A percentile compares a stretch with the other conserved stretches of the same genome.
phyloP scores from a whole-genome alignment of 345 rosid genomes.

The Eucalyptus pumila region DNA sequence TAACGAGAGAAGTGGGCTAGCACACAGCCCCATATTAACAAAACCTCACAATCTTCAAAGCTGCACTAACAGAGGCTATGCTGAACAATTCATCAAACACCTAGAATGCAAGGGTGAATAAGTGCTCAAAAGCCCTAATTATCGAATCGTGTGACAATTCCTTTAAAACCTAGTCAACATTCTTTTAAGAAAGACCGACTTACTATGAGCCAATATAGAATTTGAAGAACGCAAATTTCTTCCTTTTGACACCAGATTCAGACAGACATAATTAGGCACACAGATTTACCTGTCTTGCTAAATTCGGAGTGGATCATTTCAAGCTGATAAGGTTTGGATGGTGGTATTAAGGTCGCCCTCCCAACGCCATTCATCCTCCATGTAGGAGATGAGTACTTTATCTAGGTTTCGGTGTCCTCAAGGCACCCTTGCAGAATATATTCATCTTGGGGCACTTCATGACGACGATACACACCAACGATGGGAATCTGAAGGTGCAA shows the following conservation, averaged over 20 bases:
- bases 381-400: not conserved
- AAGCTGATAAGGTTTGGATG: not conserved
- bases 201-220: not conserved
- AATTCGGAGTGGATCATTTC: rapidly evolving
- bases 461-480: rapidly evolving
- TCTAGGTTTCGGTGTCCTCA: not conserved
- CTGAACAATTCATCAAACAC: no score
- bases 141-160: not conserved
- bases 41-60: not conserved
- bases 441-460: not conserved
- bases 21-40: not conserved
- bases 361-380: not conserved
- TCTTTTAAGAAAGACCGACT: not conserved
- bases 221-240: not conserved
- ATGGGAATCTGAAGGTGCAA: not conserved
- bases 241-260: not conserved
- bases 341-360: not conserved
- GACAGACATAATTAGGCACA: not conserved
- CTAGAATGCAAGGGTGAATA: not conserved
- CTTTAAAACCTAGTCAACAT: not conserved
- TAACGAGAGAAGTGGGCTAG: not conserved
- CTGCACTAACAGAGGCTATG: no score
- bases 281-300: rapidly evolving
- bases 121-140: not conserved
- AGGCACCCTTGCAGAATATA: not conserved